These are phyloP conservation scores for Globisporangium emineosum DNA, from an alignment of 352 stramenopile species.

Conservation along the genomic window DNA sequence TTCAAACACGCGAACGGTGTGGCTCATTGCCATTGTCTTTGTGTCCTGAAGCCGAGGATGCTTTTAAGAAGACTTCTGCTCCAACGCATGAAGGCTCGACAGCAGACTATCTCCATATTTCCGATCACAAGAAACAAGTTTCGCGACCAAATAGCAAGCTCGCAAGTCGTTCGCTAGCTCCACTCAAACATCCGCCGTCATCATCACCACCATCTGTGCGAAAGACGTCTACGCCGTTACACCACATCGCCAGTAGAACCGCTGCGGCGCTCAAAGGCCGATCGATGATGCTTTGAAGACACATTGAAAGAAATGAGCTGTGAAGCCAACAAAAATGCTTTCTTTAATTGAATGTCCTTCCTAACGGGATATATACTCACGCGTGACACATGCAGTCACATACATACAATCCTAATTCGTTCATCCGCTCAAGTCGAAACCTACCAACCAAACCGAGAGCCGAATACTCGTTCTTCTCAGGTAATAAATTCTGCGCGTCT, in stretches of 20 bases:
- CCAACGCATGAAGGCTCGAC: not conserved
- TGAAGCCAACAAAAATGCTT: slow-evolving; percentile 1
- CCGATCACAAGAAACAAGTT: not conserved
- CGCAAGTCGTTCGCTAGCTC: not conserved
- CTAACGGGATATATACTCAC: slow-evolving; percentile 6
- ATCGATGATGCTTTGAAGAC: no score
- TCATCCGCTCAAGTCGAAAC: slow-evolving; percentile 2
- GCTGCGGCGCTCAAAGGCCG: slow-evolving; percentile 8
- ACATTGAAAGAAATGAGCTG: no score
- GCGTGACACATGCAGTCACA: not conserved
- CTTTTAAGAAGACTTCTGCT: not conserved
- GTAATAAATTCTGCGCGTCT: not conserved
- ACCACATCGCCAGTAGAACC: not conserved
- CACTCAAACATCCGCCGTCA: slow-evolving; percentile 4
- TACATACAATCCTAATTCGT: slow-evolving; percentile 11
- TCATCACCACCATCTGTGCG: not conserved
- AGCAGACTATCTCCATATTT: not conserved
- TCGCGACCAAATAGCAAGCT: not conserved
- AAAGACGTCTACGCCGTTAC: not conserved
- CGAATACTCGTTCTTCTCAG: not conserved
- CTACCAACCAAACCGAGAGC: slow-evolving; percentile 4
- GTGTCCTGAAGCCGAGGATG: not conserved
- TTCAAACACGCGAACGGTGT: not conserved
- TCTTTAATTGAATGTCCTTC: slow-evolving; percentile 11
- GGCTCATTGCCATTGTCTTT: not conserved